Base-by-base conservation (phyloP, 2,329 filamentous ascomycete species). In the Cladophialophora yegresii region DNA sequence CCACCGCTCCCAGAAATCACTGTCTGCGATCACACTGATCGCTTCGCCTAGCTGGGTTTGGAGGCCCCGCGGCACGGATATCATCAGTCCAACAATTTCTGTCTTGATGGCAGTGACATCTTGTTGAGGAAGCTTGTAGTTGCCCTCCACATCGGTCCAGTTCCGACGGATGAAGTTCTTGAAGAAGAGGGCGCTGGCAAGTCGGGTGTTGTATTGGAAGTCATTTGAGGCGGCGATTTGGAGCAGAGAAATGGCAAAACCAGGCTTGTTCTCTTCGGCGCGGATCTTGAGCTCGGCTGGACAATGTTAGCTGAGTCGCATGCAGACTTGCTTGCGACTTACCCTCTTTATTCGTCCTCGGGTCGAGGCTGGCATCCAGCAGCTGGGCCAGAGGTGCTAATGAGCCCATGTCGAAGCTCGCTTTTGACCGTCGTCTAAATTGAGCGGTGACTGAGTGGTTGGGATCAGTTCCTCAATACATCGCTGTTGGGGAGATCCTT, bases 151-250 rank as follows among this genome's bases (percentile, higher is more conserved):
- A 77, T 98, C 91, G 82, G 92, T 91, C 87, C 96, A 99, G 82
- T 92, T 95, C 75, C 90, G 87, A 77, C 90, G 90, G 74, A 99
- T 92, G 78, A 96, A 96, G 82, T 99, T 99, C 81, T 99, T 99
- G 85, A 99, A 99, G 81, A 91, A 95, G 65, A 99, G 84, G 30
- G 95, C 91, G 73, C 90, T 91, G 6, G 93, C 87, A 49, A 99
- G 87, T 67, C 95, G 88, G 66, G 91, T 95, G 72, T 91, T 93
- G 69, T 83, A 79, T 47, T 91, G 88, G 68, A 89, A 85, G 49
- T 84, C 81, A 63, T 88, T 85, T 70, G 89, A 87, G 69, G 90
- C 91, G 73, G 96, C 92, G 74, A 98, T 96, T 72, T 93, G 92
- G 58, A 99, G 89, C 61, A 99, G 87, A 61, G 85, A 84, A 58